Evolutionary conservation across 2,329 filamentous ascomycete genomes (phyloP).

Genomic region (Fusarium sp.): DNA sequence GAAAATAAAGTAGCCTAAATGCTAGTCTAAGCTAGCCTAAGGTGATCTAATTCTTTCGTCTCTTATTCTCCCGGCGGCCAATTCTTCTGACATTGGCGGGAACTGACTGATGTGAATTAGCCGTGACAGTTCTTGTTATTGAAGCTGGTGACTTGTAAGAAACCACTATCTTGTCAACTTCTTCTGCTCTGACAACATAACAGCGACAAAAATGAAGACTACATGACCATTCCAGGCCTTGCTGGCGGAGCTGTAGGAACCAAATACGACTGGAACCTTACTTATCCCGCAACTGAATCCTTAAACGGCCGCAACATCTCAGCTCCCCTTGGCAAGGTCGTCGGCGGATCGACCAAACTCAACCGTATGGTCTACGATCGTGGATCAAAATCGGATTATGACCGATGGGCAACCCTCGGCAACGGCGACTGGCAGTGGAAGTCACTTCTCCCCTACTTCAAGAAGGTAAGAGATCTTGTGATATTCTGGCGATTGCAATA

Average conservation of each 20-base stretch:
- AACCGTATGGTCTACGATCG: constrained; percentile 56
- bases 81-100: too few species aligned
- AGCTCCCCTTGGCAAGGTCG: constrained; percentile 47
- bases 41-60: too few species aligned
- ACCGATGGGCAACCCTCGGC: constrained; percentile 59
- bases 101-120: constrained; percentile 5
- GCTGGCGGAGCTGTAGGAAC: constrained; percentile 40
- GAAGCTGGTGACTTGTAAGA: constrained; percentile 42
- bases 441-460: constrained; percentile 57
- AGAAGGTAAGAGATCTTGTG: constrained; percentile 48
- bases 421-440: constrained; percentile 56
- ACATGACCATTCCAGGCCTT: constrained; percentile 36
- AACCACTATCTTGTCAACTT: accelerated
- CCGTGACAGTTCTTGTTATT: constrained; percentile 33
- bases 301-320: constrained; percentile 33
- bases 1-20: too few species aligned
- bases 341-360: constrained; percentile 55
- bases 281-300: constrained; percentile 14
- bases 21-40: too few species aligned
- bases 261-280: constrained; percentile 41
- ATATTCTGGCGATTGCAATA: accelerated
- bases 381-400: constrained; percentile 54
- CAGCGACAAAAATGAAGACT: constrained; percentile 36
- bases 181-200: neutral
- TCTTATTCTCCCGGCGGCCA: too few species aligned